Conservation (phyloP, 1,284 basidiomycete species). For the Hypsizygus ulmarius region DNA sequence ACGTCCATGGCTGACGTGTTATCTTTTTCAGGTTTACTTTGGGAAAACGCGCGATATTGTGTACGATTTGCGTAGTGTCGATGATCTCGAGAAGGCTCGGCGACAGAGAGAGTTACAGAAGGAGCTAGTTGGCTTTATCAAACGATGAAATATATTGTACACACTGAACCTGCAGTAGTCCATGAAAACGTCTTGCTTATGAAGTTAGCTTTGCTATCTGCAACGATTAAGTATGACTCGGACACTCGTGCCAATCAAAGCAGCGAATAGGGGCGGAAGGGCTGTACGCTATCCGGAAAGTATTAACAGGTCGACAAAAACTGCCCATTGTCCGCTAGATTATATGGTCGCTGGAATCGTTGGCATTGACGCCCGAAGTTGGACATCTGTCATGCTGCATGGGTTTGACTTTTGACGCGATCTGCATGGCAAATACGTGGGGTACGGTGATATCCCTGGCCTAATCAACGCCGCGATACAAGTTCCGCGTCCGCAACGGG, state of each 20-base stretch:
- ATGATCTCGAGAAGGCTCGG: conserved; percentile 81
- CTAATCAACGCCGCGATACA: conserved; percentile 13
- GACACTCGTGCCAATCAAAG: too few species aligned
- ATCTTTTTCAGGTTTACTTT: conserved; percentile 80
- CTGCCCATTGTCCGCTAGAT: too few species aligned
- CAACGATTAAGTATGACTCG: too few species aligned
- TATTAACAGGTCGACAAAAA: too few species aligned
- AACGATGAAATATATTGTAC: conserved; percentile 41
- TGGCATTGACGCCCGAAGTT: not conserved
- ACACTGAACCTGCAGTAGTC: too few species aligned
- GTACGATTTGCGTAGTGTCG: conserved; percentile 84
- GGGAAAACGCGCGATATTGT: conserved; percentile 97
- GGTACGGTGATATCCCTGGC: not conserved
- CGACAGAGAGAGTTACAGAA: conserved; percentile 87
- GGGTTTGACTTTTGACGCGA: too few species aligned
- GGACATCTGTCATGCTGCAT: not conserved
- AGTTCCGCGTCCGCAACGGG: conserved; percentile 79
- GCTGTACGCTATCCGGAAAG: too few species aligned
- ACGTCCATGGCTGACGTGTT: not conserved
- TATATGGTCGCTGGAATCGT: too few species aligned
- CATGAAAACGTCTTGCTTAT: too few species aligned
- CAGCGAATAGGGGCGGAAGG: too few species aligned
- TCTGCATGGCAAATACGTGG: too few species aligned
- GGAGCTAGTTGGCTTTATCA: conserved; percentile 91
- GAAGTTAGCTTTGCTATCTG: too few species aligned